phyloP scores from a whole-genome alignment of 805 yeast species.

The Cyberlindnera americana region DNA sequence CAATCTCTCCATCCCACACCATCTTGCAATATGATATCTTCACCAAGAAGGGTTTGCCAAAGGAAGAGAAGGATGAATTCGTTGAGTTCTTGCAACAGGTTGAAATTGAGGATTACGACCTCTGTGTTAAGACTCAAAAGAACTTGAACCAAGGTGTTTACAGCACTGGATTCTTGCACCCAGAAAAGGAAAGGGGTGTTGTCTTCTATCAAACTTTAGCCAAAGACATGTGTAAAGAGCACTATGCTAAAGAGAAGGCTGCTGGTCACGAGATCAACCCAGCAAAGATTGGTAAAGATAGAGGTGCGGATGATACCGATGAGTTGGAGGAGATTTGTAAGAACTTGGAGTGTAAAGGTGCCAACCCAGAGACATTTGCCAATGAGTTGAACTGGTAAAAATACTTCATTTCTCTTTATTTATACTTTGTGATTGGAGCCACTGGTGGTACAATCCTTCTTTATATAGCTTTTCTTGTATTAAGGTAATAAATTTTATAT shows the following conservation, averaged over 20 bases:
- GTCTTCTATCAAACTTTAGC: conserved; percentile 53
- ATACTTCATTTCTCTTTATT: background rate
- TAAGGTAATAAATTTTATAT: no score
- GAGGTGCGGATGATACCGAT: conserved; percentile 39
- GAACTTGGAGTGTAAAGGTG: conserved; percentile 47
- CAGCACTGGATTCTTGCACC: conserved; percentile 56
- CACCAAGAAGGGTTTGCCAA: conserved; percentile 54
- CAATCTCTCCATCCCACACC: conserved; percentile 50
- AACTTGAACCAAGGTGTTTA: conserved; percentile 60
- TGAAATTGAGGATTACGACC: conserved; percentile 58
- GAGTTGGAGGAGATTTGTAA: conserved; percentile 50
- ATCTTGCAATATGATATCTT: conserved; percentile 58
- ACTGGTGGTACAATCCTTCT: no score
- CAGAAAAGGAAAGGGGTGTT: conserved; percentile 56
- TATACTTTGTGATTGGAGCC: background rate
- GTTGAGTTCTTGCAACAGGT: conserved; percentile 61
- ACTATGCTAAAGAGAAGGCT: conserved; percentile 42
- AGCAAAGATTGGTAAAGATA: conserved; percentile 38
- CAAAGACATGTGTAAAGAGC: conserved; percentile 54
- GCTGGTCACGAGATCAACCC: conserved; percentile 50
- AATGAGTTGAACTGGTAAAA: conserved; percentile 26
- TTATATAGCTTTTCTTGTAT: no score
- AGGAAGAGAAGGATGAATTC: conserved; percentile 53
- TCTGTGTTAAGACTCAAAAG: conserved; percentile 57
- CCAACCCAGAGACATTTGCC: conserved; percentile 34